phyloP scores from a whole-genome alignment of 2,329 filamentous ascomycete species.

The Xylaria sp. region DNA sequence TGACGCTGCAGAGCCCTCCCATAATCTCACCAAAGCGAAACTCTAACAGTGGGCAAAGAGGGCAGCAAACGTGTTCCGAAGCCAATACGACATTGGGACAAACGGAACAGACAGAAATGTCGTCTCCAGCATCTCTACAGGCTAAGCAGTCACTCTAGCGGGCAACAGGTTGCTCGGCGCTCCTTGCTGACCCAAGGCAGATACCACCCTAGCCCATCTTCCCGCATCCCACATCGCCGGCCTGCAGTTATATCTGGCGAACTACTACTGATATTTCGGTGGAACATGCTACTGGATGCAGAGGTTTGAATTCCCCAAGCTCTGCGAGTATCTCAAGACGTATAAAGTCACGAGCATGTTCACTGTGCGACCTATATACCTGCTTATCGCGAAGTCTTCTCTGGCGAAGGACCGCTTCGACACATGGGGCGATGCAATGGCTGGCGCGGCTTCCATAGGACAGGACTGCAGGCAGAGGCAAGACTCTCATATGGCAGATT shows the following conservation, averaged over 20 bases:
- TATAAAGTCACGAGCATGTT: conserved; percentile 61
- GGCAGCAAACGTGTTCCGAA: conserved; percentile 60
- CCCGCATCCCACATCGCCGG: conserved; percentile 55
- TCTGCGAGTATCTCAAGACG: conserved; percentile 57
- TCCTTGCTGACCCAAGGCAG: conserved; percentile 2
- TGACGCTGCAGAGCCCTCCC: conserved; percentile 61
- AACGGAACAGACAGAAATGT: conserved; percentile 32
- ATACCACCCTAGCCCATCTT: conserved; percentile 44
- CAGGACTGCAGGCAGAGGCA: conserved; percentile 58
- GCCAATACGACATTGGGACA: conserved; percentile 34
- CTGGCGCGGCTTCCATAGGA: conserved; percentile 63
- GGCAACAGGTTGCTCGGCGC: not conserved
- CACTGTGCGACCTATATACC: conserved; percentile 65
- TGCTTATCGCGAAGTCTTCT: conserved; percentile 62
- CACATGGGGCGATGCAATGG: conserved; percentile 52
- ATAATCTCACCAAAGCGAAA: conserved; percentile 58
- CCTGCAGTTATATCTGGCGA: conserved; percentile 51
- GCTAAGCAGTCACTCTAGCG: not conserved
- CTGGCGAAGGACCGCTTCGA: conserved; percentile 62
- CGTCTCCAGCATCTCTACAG: conserved; percentile 32
- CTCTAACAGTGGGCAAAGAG: conserved; percentile 55
- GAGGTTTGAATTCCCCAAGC: conserved; percentile 60
- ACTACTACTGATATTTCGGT: conserved; percentile 47
- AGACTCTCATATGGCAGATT: conserved; percentile 56
- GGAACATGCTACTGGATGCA: conserved; percentile 66